A percentile compares a stretch with the other conserved stretches of the same genome.
These are phyloP conservation scores for Yamadazyma epiphylla DNA, from an alignment of 1,139 yeast genomes.

Conservation along the genomic window DNA sequence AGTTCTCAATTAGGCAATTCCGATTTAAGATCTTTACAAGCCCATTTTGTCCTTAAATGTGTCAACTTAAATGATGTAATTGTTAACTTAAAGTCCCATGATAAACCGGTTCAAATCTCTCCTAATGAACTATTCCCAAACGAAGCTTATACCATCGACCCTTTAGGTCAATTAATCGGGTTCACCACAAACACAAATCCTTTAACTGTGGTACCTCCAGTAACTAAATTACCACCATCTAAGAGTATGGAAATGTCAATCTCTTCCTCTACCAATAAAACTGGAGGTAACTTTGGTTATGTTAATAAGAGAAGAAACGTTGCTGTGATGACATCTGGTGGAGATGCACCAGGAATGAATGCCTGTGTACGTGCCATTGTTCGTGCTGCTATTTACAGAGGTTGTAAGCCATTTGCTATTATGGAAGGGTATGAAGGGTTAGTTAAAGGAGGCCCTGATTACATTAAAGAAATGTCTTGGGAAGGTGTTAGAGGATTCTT, in stretches of 20 bases:
- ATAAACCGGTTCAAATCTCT: slow-evolving; percentile 30
- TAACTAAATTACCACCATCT: slow-evolving; percentile 11
- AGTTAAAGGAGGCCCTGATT: slow-evolving; percentile 69
- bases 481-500: slow-evolving; percentile 91
- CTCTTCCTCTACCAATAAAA: not conserved
- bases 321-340: slow-evolving; percentile 97
- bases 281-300: not conserved
- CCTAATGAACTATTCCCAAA: slow-evolving; percentile 69
- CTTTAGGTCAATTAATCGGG: slow-evolving; percentile 64
- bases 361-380: slow-evolving; percentile 94
- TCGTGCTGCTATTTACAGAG: slow-evolving; percentile 79
- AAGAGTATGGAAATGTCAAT: slow-evolving; percentile 5
- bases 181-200: slow-evolving; percentile 61
- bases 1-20: slow-evolving; percentile 22
- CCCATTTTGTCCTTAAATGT: slow-evolving; percentile 36
- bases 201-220: slow-evolving; percentile 48
- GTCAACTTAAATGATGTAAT: slow-evolving; percentile 33
- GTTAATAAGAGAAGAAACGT: slow-evolving; percentile 47
- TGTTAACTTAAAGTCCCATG: slow-evolving; percentile 21
- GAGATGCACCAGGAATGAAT: slow-evolving; percentile 99
- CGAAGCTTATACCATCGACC: slow-evolving; percentile 66
- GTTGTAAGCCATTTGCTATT: slow-evolving; percentile 93
- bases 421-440: slow-evolving; percentile 95
- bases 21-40: slow-evolving; percentile 52
- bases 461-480: slow-evolving; percentile 81